Base-by-base conservation (phyloP, 805 yeast species). In the Candida loeiensis region DNA sequence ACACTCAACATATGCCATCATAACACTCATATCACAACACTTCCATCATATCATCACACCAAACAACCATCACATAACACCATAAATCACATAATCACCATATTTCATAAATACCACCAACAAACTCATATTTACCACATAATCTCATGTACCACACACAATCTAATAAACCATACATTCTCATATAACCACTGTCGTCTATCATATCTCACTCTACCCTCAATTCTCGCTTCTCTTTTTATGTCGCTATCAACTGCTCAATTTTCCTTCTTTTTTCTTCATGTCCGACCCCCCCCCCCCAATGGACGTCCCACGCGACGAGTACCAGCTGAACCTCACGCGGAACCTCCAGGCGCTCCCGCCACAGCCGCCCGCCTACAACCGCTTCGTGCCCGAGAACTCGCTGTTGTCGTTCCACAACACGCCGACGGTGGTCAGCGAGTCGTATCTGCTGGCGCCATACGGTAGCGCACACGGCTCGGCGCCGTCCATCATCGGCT, bases 341-440 rank as follows among this genome's bases (percentile, higher is more conserved):
- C 34, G 35, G 24, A 37, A 37, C 30, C 40, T 37, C 30, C 40
- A 29, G 21, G 31, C 35, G 9, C 19, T 37, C n/a, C 41, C 41
- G 6, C 27, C 27, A 3, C 29, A 38, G 20, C 36, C 41, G 16
- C 36, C 41, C 14, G 11, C 36, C 2, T 38, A 38, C 31, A 28
- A 28, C 31, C 31, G 31, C 18, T 28, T 28, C 12, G 31, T 28
- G 7, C 14, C 31, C 34, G 40, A 36, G 32, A 38, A 58, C 50
- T 63, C 63, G 47, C 60, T 68, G 20, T 73, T 75, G 30, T 53
- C 70, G 32, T 60, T 65, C 37, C 70, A 72, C 49, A 69, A 73
- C 49, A 66, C 77, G 3, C 69, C 76, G 6, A 62, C 71, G 5
- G 65, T 64, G 25, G 63, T 69, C 18, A 60, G 70, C 37, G 54